Base-by-base conservation (phyloP, 768 basidiomycete genomes). In the Kwoniella pini region DNA sequence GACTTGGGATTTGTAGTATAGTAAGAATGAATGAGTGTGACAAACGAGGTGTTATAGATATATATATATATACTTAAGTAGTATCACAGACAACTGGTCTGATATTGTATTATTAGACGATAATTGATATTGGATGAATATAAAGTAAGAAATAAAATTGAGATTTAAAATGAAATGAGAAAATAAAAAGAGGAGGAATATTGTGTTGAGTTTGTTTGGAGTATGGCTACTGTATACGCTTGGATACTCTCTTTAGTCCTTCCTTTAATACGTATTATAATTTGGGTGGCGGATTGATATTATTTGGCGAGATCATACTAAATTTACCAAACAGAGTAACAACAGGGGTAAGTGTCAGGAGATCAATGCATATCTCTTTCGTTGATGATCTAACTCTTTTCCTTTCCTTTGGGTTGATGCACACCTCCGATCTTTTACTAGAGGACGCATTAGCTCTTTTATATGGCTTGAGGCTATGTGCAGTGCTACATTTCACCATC, bases 1-100 rank as follows among this genome's bases (percentile, higher is more conserved):
- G 46, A 48, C 24, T 10, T 19, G 33, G 24, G 21, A 27, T 43
- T 11, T 7, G 33, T 21, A 48, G 21, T 44, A 48, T 24, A 38
- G n/a, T 21, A 19, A 17, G 13, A 59, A 30, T 30, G 49, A 59
- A 51, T 59, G 57, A 50, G 49, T 38, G 57, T 50, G 57, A 7
- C 7, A 36, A n/a, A 19, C 4, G 27, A 28, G 26, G 52, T 13
- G 21, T 4, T 26, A 39, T 38, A 53, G 21, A 53, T 39, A 52
- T 27, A 26, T 38, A 53, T 38, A 53, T 39, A 52, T 27, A 26
- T 27, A 38, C 21, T 3, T 5, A 11, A 22, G 22, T n/a, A n/a
- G n/a, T n/a, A 24, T 15, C 17, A 45, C 19, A 43, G 19, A 46
- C 27, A 13, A 26, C 26, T 26, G 15, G 24, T 44, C 22, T 46